Base-by-base conservation (phyloP, 192 early-diverging fungal species). In the Coemansia sp. region DNA sequence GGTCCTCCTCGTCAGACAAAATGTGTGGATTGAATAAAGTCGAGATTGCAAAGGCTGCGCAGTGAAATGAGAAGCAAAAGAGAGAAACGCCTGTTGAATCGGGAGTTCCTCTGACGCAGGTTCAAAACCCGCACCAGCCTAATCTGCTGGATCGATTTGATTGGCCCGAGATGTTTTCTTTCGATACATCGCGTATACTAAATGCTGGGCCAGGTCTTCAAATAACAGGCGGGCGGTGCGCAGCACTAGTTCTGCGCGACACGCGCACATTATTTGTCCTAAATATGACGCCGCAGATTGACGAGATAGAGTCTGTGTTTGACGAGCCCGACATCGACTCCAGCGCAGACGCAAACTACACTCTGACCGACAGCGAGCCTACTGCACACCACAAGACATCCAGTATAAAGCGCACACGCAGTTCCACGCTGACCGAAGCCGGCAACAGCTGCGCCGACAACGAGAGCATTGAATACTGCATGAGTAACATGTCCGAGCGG, bases 401-500 rank as follows among this genome's bases (percentile, higher is more conserved):
- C 5, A 32, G 22, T 19, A 19, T 42, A 20, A 54, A 54, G 40
- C 53, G 53, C 40, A 12, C 28, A 5, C 27, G 9, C 29, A 44
- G 40, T 12, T 14, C 28, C 9, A 14, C 20, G 3, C 28, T 35
- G 12, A 30, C n/a, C n/a, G n/a, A n/a, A n/a, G n/a, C 10, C 21
- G 41, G 31, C 19, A 39, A 31, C 45, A 32, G 28, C 22, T 23
- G 12, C 19, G 34, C 50, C 29, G 53, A 36, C n/a, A 20, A 35
- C 17, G 31, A 25, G 22, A 17, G 39, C 20, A 66, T 67, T 12
- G 65, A 63, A 8, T 31, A 40, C 8, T 67, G 58, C 31, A 67
- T 66, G 9, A 46, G 45, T 17, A 50, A 44, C 31, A 67, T 75
- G 60, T 43, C 55, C 23, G 44, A 32, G n/a, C 52, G 56, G 39